Percentiles rank a stretch among this genome's conserved stretches.
These are phyloP conservation scores for Aurantiochytrium sp. DNA, from an alignment of 108 stramenopile genomes.

Conservation along the genomic window DNA sequence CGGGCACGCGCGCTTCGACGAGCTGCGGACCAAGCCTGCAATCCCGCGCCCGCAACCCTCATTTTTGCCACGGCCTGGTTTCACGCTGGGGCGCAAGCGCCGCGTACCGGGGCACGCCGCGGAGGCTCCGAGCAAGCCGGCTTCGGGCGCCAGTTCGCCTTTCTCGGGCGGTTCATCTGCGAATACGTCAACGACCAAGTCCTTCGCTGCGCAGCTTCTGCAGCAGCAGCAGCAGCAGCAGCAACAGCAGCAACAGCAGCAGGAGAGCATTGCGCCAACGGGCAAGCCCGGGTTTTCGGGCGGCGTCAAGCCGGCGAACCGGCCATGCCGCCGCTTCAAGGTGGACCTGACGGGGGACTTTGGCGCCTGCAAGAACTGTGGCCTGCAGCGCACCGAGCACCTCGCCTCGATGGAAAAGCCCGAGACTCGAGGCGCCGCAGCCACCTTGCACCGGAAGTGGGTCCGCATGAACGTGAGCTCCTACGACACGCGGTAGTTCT, in stretches of 20 bases:
- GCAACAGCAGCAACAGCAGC: neutral
- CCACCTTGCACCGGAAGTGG: neutral
- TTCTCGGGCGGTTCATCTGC: too few species aligned
- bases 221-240: neutral
- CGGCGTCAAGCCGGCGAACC: neutral
- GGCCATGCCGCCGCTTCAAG: neutral
- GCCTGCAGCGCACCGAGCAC: neutral
- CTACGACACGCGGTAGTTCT: neutral
- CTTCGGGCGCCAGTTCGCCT: neutral
- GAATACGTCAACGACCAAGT: too few species aligned
- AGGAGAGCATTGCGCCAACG: too few species aligned
- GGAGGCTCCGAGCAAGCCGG: neutral
- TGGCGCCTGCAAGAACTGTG: constrained; percentile 7
- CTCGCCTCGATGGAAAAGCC: neutral
- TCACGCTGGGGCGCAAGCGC: neutral
- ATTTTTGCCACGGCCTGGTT: neutral
- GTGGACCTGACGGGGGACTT: neutral
- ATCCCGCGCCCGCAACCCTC: neutral
- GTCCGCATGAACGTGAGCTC: neutral
- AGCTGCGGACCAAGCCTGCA: neutral
- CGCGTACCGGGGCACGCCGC: too few species aligned
- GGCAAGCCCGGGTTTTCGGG: too few species aligned
- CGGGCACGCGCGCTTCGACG: neutral
- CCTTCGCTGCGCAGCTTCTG: too few species aligned
- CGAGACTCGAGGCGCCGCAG: neutral